These are phyloP conservation scores for Allium sativum DNA, from an alignment of 106 monocot genomes.

Conservation along the genomic window DNA sequence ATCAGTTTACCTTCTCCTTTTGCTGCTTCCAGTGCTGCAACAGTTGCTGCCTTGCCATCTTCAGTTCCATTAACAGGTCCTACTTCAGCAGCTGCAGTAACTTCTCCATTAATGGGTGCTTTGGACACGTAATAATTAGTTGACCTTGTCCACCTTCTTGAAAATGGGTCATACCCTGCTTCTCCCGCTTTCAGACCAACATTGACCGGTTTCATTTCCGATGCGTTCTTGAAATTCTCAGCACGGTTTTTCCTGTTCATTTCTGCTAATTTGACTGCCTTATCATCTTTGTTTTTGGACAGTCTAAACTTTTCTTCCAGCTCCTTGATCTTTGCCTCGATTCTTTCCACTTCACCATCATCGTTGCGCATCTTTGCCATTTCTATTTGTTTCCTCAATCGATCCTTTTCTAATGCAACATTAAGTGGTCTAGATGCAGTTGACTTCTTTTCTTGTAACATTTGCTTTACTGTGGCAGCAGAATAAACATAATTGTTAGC, in stretches of 20 bases:
- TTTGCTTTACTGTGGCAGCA: slow-evolving; percentile 79
- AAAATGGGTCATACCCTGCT: slow-evolving; percentile 93
- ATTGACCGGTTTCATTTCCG: slow-evolving; percentile 73
- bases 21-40: slow-evolving; percentile 69
- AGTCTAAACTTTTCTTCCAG: slow-evolving; percentile 35
- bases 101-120: slow-evolving; percentile 17
- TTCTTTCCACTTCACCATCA: slow-evolving; percentile 52
- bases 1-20: slow-evolving; percentile 81
- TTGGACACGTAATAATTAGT: slow-evolving; percentile 71
- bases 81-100: background rate
- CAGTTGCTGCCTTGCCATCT: slow-evolving; percentile 44
- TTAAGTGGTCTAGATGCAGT: slow-evolving; percentile 62
- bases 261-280: slow-evolving; percentile 74
- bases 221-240: slow-evolving; percentile 91
- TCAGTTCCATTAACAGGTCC: slow-evolving; percentile 8
- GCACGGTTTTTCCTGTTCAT: slow-evolving; percentile 86
- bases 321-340: slow-evolving; percentile 43
- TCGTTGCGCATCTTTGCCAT: slow-evolving; percentile 37
- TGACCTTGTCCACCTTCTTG: slow-evolving; percentile 95
- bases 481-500: slow-evolving; percentile 65
- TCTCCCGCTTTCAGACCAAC: slow-evolving; percentile 71
- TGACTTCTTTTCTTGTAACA: slow-evolving; percentile 86
- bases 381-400: slow-evolving; percentile 73
- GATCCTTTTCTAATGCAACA: slow-evolving; percentile 81
- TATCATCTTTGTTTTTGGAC: slow-evolving; percentile 41